phyloP scores from a whole-genome alignment of 73 alveolate species.

The Paramecium primaurelia region DNA sequence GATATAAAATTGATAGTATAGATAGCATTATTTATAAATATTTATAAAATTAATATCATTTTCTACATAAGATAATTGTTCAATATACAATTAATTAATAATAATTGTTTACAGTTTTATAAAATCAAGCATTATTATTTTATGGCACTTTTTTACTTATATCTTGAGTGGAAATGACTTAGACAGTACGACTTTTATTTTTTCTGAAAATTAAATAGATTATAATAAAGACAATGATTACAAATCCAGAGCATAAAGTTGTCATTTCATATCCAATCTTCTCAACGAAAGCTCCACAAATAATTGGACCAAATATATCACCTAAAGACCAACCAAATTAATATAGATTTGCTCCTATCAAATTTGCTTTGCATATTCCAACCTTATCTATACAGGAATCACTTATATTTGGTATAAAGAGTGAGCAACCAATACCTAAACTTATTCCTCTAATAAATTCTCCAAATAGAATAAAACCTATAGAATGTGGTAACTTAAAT shows the following conservation, averaged over 20 bases:
- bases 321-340: conserved; percentile 29
- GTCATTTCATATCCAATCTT: neutral
- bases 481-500: neutral
- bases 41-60: too few species aligned
- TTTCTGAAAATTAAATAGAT: neutral
- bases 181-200: neutral
- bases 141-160: neutral
- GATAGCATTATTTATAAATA: too few species aligned
- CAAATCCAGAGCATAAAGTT: neutral
- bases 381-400: neutral
- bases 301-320: neutral
- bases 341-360: neutral
- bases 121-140: neutral
- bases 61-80: too few species aligned
- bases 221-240: neutral
- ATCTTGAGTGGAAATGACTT: neutral
- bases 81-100: neutral
- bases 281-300: neutral
- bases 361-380: conserved; percentile 2
- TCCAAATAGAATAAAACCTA: neutral
- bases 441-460: neutral
- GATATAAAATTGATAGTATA: neutral
- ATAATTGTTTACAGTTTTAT: neutral
- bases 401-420: neutral
- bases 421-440: neutral